Base-by-base conservation (phyloP, 345 rosid genomes). In the Nasturtium officinale region DNA sequence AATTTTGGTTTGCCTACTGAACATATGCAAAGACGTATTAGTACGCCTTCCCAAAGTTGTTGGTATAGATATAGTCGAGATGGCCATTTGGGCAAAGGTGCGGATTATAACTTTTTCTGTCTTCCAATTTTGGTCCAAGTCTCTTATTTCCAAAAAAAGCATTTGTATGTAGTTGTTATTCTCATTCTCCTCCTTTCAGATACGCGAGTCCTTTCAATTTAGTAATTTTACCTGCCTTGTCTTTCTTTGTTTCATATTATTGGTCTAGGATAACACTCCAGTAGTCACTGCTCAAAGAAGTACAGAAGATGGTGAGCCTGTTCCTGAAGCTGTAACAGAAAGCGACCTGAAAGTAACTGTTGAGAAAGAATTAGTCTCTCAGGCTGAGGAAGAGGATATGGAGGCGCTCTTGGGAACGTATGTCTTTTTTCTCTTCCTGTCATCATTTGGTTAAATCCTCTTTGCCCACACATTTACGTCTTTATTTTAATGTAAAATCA, bases 61-160 rank as follows among this genome's bases (percentile, higher is more conserved):
- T 64, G 97, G 97, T 62, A 82, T 91, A 77, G 97, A 91, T 89
- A 79, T 91, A 11, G 97, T 91, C 37, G 97, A 91, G 85, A 89
- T 89, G 97, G 96, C 97, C 69, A 84, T 91, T 78, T 91, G 97
- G 97, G 99, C 98, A 75, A 95, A 95, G 99, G 98, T 95, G 71
- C 54, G 46, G 51, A 67, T 51, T 46, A 46, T 59, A 67, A 70
- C 43, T 67, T 33, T 61, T 70, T 61, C 29, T 74, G 69, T 72
- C 60, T 76, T 72, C 37, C 59, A 54, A 55, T 26, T 63, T 54
- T 59, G 9, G 17, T 7, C 30, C 43, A 17, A 16, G 18, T 61
- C 60, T 76, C 70, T 43, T 73, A 25, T 26, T 32, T 37, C 15
- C 43, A 11, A 30, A 65, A 40, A 5, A 30, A 35, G 57, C 23